Conservation (phyloP, 352 stramenopile species). For the Phytophthora quininea region DNA sequence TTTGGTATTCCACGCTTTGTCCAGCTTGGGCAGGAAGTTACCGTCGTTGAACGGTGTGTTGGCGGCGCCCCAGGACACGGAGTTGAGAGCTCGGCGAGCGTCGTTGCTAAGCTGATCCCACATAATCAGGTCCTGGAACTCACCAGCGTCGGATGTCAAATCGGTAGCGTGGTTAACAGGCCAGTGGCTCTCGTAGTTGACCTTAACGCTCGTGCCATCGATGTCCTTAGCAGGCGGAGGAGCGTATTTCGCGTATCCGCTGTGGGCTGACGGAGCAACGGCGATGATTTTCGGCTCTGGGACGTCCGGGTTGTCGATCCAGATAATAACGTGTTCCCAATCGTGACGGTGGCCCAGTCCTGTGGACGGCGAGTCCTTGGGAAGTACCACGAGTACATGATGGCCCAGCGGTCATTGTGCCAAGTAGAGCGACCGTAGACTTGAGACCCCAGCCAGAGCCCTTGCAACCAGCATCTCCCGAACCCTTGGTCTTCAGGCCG, state of each 20-base stretch:
- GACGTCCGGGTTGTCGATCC: neutral
- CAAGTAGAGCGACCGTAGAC: neutral
- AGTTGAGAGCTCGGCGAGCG: neutral
- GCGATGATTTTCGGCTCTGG: neutral
- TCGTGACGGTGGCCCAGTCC: neutral
- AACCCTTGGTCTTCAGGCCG: neutral
- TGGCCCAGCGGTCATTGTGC: neutral
- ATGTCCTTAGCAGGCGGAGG: neutral
- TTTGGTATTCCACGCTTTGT: neutral
- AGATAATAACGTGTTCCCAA: neutral
- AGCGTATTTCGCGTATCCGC: neutral
- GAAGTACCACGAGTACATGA: neutral
- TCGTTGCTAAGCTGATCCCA: neutral
- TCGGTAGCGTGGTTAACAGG: neutral
- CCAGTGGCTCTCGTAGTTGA: neutral
- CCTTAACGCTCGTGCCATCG: neutral
- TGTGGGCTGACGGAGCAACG: neutral
- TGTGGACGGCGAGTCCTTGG: neutral
- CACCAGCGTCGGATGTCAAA: neutral
- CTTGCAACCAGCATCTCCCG: neutral
- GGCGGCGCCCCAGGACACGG: neutral
- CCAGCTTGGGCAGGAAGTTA: neutral
- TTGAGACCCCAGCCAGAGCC: neutral
- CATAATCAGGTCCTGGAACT: neutral
- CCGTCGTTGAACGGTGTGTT: neutral